Evolutionary conservation across 2,329 filamentous ascomycete species (phyloP), one percentile per base, ranked within the genome.

Genomic region (Arthroderma sp.): DNA sequence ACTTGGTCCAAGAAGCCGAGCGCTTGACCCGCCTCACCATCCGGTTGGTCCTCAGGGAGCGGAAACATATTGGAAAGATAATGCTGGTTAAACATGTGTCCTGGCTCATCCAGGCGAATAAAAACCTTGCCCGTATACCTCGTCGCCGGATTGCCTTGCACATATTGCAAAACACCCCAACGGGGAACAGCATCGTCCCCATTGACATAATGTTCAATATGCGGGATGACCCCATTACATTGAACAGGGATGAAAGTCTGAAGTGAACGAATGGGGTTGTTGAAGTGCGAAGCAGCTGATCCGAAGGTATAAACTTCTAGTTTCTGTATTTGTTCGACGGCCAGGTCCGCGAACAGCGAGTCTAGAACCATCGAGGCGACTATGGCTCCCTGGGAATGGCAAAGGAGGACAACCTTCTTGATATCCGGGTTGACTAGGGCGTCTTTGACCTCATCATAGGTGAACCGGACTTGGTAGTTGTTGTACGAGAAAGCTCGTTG

Each of bases 161-260:
- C 69, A 56, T 84, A 86, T 58, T 83, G 74, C 32, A 89, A 66
- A 4, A 87, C 77, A 1, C 85, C 85, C 72, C 82, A 85, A 6
- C 78, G 66, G 3, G 83, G 74, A 2, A 89, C 83, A 52, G 86
- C 83, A 54, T 91, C 85, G 10, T 70, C 73, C 6, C 72, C 73
- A 57, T 88, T 83, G 2, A 80, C 81, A 55, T 88, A 91, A 61
- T 91, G 85, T 62, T 91, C 85, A 34, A 91, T 80, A 51, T 87
- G 73, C 4, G 74, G 71, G 42, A 89, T 79, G 2, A 74, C 74
- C 36, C 51, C 45, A 7, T n/a, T 30, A 11, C 8, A 6, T 31
- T 29, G 32, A 9, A 9, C 8, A 34, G 42, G 4, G 22, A 39
- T 36, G 7, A 48, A 30, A 44, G 42, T 38, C n/a, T 36, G 41